Evolutionary conservation across 352 stramenopile genomes (phyloP), one percentile per base, ranked within the genome.

Genomic region (Phytopythium sindhum): DNA sequence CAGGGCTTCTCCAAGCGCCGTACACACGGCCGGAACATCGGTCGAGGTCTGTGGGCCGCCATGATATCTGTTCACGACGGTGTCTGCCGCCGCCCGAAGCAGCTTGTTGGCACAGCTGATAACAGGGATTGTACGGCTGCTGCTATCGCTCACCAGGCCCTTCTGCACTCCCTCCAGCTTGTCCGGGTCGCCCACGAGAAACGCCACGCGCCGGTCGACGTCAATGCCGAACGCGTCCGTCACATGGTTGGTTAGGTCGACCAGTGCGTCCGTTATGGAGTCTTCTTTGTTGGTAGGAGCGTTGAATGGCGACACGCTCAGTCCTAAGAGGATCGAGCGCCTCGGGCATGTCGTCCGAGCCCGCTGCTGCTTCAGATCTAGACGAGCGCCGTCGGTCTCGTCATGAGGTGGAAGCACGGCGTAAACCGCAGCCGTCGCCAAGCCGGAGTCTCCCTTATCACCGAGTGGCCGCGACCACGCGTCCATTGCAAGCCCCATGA

Each of bases 181-280:
- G 51, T 37, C 51, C 2, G 53, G 35, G 1, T 59, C 53, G 23
- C 53, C 53, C 10, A 59, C 53, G 6, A 59, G 33, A 33, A 59
- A 59, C 1, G 35, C 53, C 4, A 59, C 53, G 5, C 35, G 50
- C 24, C 28, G 53, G 7, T 11, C 0, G 1, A 48, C 33, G 35
- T 59, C 53, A 24, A 59, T 47, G 23, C 12, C 53, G 33, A 59
- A 48, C 15, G 9, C n/a, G 2, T 28, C 33, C 21, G 12, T 33
- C 31, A 24, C 53, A 2, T 11, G 8, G 23, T 29, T 23, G 21
- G 14, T 10, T 14, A 59, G 33, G 10, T 10, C 6, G 31, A 26
- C 53, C 1, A 59, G 21, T 0, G 31, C 53, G 35, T 12, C 53
- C 4, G 19, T n/a, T 4, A 9, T 5, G 0, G 14, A 33, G 4